These are phyloP conservation scores for Pseudomassariella vexata DNA, from an alignment of 2,329 filamentous ascomycete species.

Conservation along the genomic window DNA sequence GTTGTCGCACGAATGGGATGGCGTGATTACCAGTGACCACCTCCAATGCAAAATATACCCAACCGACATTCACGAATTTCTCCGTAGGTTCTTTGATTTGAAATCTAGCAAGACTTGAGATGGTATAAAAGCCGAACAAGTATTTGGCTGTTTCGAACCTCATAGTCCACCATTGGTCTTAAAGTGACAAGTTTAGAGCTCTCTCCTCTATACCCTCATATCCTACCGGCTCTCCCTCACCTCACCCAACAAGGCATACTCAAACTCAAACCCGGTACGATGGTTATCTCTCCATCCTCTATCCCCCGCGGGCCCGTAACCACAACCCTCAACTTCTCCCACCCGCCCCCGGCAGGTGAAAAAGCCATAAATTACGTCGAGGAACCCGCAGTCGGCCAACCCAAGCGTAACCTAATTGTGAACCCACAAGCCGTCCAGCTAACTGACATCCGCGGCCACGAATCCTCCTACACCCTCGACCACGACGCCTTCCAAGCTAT, in stretches of 20 bases:
- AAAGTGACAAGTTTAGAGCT: too few species aligned
- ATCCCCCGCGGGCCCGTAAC: constrained; percentile 55
- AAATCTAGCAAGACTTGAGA: too few species aligned
- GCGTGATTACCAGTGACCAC: constrained; percentile 5
- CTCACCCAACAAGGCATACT: background rate
- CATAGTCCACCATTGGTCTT: too few species aligned
- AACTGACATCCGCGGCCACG: constrained; percentile 67
- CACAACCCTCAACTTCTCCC: constrained; percentile 61
- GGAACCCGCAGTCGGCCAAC: constrained; percentile 50
- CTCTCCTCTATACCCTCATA: background rate
- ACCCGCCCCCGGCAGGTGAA: constrained; percentile 52
- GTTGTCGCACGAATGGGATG: too few species aligned
- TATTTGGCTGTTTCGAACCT: too few species aligned
- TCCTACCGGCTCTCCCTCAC: constrained; percentile 2
- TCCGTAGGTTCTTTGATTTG: constrained; percentile 3
- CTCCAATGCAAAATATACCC: too few species aligned
- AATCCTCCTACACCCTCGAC: constrained; percentile 62
- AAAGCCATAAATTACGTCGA: constrained; percentile 65
- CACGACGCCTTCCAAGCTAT: constrained; percentile 69
- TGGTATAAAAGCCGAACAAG: background rate
- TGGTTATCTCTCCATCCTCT: constrained; percentile 31
- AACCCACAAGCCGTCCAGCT: constrained; percentile 49
- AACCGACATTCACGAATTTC: too few species aligned
- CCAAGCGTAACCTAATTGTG: constrained; percentile 59
- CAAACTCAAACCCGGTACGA: constrained; percentile 15